Percentiles rank a stretch among this genome's conserved stretches.
Evolutionary conservation across 2,329 filamentous ascomycete species (phyloP).

Genomic region (Hypoxylon sp.): DNA sequence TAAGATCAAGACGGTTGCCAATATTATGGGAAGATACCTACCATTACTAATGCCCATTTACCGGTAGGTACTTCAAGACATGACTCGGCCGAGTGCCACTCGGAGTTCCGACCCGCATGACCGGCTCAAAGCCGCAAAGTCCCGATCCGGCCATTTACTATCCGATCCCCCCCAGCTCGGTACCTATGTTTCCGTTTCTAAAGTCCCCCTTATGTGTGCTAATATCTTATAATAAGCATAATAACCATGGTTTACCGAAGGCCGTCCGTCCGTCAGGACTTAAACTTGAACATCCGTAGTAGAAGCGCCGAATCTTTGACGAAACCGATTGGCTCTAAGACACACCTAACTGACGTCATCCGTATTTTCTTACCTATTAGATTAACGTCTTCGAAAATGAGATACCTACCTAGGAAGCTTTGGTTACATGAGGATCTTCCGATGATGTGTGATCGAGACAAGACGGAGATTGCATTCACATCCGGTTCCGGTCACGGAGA

Average conservation of each 20-base stretch:
- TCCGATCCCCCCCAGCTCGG: not conserved
- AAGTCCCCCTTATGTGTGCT: not conserved
- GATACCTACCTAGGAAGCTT: no score
- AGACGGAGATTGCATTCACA: no score
- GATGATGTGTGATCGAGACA: no score
- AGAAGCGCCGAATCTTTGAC: not conserved
- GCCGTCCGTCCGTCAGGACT: not conserved
- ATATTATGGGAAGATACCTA: not conserved
- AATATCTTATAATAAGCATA: not conserved
- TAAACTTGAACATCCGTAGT: not conserved
- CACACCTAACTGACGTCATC: no score
- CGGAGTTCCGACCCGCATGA: slow-evolving; percentile 13
- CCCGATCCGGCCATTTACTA: not conserved
- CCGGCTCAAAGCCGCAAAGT: slow-evolving; percentile 9
- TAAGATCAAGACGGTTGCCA: not conserved
- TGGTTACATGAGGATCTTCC: no score
- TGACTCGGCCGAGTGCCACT: slow-evolving; percentile 1
- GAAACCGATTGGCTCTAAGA: not conserved
- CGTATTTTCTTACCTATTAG: no score
- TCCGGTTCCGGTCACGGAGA: no score
- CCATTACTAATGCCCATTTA: not conserved
- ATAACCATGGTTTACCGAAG: not conserved
- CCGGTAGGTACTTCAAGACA: not conserved
- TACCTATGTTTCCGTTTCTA: slow-evolving; percentile 5
- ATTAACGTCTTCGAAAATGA: no score